Evolutionary conservation across 2,329 filamentous ascomycete species (phyloP).

Genomic region (Metarhizium album): DNA sequence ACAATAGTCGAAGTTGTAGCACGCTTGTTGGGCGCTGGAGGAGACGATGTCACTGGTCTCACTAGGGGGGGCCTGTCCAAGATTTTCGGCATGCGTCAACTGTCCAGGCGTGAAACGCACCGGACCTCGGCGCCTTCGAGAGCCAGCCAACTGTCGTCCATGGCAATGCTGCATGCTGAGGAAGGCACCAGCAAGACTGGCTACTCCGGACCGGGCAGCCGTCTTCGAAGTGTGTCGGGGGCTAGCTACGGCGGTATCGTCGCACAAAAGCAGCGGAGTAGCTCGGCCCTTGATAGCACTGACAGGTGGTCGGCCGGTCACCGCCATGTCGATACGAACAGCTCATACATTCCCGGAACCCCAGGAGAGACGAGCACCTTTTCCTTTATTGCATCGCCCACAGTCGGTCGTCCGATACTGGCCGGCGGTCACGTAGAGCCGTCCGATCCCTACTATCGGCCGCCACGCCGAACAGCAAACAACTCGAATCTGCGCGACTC

Average conservation of each 20-base stretch:
- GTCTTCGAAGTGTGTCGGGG: slow-evolving; percentile 50
- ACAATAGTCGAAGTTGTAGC: slow-evolving; percentile 84
- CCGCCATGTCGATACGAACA: slow-evolving; percentile 46
- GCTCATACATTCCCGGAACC: slow-evolving; percentile 62
- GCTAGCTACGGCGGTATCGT: slow-evolving; percentile 45
- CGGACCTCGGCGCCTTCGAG: slow-evolving; percentile 55
- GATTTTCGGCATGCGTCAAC: slow-evolving; percentile 83
- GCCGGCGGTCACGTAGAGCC: slow-evolving; percentile 35
- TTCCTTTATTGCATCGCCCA: slow-evolving; percentile 56
- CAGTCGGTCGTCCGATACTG: slow-evolving; percentile 34
- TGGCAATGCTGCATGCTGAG: slow-evolving; percentile 66
- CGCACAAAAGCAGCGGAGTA: slow-evolving; percentile 35
- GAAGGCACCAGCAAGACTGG: slow-evolving; percentile 49
- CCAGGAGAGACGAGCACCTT: slow-evolving; percentile 59
- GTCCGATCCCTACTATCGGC: slow-evolving; percentile 78
- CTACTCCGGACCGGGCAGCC: slow-evolving; percentile 42
- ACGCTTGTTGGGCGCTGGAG: slow-evolving; percentile 71
- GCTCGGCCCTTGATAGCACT: slow-evolving; percentile 42
- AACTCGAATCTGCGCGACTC: slow-evolving; percentile 45
- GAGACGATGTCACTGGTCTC: slow-evolving; percentile 57
- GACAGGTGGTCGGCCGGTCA: slow-evolving; percentile 33
- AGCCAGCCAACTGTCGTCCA: slow-evolving; percentile 72
- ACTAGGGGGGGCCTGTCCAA: slow-evolving; percentile 76
- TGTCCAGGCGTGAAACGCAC: slow-evolving; percentile 61
- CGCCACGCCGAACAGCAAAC: slow-evolving; percentile 60